Base-by-base conservation (phyloP, 2,329 filamentous ascomycete species). In the Fulvia fulva region DNA sequence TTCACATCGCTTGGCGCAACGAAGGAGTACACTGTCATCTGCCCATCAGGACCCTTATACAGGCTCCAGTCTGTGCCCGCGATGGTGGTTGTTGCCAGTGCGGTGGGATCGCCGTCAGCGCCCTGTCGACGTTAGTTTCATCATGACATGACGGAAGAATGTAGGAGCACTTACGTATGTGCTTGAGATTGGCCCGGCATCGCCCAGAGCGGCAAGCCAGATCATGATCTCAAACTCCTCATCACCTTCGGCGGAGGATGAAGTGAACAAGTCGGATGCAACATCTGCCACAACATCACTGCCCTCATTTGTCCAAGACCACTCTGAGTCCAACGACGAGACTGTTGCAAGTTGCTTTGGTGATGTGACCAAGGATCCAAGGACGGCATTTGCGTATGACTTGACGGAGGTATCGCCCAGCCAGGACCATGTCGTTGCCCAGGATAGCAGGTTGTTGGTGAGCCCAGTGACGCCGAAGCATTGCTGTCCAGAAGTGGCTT, bases 211-310 rank as follows among this genome's bases (percentile, higher is more conserved):
- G 3, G 76, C 80, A 47, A 86, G 49, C 85, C 85, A 88, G 63
- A 88, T 78, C 85, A 88, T 88, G 65, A 87, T 76, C 72, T 87
- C 85, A 67, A 83, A 86, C 65, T 83, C 75, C n/a, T 77, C 68
- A 49, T 63, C 68, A 44, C 75, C 77, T 28, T 73, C 72, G 1
- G 81, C 76, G 19, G 75, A 75, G 14, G 79, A 76, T 7, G 75
- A 74, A 16, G 83, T 83, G 73, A 87, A 87, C 52, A 87, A 52
- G 26, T 49, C 71, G 66, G 85, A 87, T 14, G 83, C 77, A 16
- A 87, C 84, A 66, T 87, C 79, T 53, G 82, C 82, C 32, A 83
- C 74, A 51, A 85, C 69, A 56, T 59, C 61, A 52, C 70, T 74
- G 59, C 78, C 80, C 28, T 75, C 76, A 72, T 85, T 84, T 32